Base-by-base conservation (phyloP, 768 basidiomycete genomes). In the Macrolepiota albuminosa region DNA sequence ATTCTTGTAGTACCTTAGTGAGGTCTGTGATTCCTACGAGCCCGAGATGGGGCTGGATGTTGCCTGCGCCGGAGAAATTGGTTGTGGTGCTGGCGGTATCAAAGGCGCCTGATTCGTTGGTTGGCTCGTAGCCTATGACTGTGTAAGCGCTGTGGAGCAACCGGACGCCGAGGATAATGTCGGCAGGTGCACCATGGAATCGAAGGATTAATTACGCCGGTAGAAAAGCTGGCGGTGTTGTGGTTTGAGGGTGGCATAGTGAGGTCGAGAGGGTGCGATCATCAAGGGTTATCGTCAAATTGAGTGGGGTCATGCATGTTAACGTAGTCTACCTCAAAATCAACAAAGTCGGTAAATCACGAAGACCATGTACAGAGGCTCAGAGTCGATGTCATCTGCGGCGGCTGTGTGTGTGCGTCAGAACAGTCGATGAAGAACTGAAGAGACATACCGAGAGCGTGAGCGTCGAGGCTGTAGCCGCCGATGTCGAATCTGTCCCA, bases 101-200 rank as follows among this genome's bases (percentile, higher is more conserved):
- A 7, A 40, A 54, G 2, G 7, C 4, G 4, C 24, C 52, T 2
- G 26, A 26, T 5, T 9, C 14, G 31, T 18, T 4, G 10, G 55
- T 47, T 18, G 8, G 40, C 55, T 45, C 24, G 34, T 51, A 51
- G 0, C 34, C 50, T 34, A 51, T 51, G 50, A 93, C 89, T 13
- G 83, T 86, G 68, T 93, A 93, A 4, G 84, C 79, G 66, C 86
- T 91, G 11, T 88, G 80, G 66, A 93, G 73, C 68, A 93, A 93
- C 0, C 90, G 85, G 0, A 90, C 87, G 43, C 89, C 91, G 42
- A 93, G 84, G 59, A 93, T 77, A 73, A 93, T 85, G 69, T 92
- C 90, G 0, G 82, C 85, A 18, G 61, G 64, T 4, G 74, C 70
- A 16, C 64, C 58, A 71, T 64, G 10, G 71, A 61, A 45, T 81